Evolutionary conservation across 371 early-diverging fungal genomes (phyloP), one percentile per base, ranked within the genome.

Genomic region (Rhizopus arrhizus): DNA sequence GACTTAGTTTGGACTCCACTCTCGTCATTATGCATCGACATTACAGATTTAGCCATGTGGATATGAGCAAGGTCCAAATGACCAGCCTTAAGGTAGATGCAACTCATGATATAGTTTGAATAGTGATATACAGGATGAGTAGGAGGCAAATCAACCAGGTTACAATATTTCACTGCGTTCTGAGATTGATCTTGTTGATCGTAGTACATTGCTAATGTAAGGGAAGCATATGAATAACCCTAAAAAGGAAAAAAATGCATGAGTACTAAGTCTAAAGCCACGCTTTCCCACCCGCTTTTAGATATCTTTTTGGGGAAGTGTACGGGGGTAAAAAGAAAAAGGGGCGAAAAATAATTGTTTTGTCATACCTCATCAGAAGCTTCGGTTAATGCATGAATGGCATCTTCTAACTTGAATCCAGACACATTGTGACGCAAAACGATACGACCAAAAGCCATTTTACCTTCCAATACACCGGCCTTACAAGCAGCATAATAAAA

Each of bases 191-290:
- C 41, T 13, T 22, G 3, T 40, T 57, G 53, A 42, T 66, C 62
- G 29, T 58, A 66, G 32, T 66, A 58, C 33, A 62, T 11, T 4
- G 62, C 62, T 31, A 67, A 41, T 28, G 59, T 43, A 28, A 62
- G 51, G 10, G 59, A 62, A 32, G 68, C 68, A 59, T 54, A 40
- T 2, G 58, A 33, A 48, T 62, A 55, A 5, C 52, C 57, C 68
- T 67, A 49, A 35, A 41, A 56, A 41, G 5, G 31, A 38, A 40
- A 16, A 22, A 10, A 13, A 36, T 11, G 36, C 11, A 11, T 36
- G 36, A 36, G 36, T 36, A 36, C 36, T 36, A 36, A 11, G 9
- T 36, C 36, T 36, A 9, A 9, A 36, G 11, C 36, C 36, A 36
- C 6, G 36, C 36, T 11, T 36, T 36, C 11, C 11, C 36, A 11